Conservation (phyloP, 2,329 filamentous ascomycete species). For the Botrytis paeoniae region DNA sequence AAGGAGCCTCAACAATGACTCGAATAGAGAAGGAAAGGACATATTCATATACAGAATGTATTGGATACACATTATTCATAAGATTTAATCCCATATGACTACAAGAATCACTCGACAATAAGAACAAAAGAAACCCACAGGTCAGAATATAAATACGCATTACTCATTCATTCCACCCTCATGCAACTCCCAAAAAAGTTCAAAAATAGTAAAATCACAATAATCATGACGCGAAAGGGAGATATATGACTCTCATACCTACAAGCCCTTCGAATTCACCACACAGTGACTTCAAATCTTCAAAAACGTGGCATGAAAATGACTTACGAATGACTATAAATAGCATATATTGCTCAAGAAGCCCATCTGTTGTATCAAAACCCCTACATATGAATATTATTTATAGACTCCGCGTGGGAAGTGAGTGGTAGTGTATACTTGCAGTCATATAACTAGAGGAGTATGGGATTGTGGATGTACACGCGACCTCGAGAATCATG, state of each 20-base stretch:
- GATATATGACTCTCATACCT: not conserved
- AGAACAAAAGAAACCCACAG: no score
- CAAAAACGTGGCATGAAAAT: not conserved
- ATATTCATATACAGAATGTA: not conserved
- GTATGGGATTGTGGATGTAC: not conserved
- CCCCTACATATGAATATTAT: not conserved
- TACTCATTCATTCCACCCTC: no score
- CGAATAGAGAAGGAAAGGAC: not conserved
- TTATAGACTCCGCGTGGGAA: not conserved
- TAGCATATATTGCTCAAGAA: not conserved
- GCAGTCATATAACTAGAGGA: not conserved
- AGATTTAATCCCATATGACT: not conserved
- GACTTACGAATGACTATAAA: not conserved
- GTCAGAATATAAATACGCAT: no score
- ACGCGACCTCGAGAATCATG: not conserved
- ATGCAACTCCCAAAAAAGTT: not conserved
- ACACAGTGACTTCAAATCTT: not conserved
- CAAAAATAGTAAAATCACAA: accelerated
- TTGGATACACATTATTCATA: not conserved
- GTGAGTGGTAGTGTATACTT: not conserved
- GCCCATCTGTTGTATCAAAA: not conserved
- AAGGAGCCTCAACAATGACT: not conserved
- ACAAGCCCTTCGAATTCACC: not conserved
- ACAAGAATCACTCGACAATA: no score
- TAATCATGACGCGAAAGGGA: not conserved